Evolutionary conservation across 805 yeast species (phyloP), one percentile per base, ranked within the genome.

Genomic region (Scheffersomyces stipitis): DNA sequence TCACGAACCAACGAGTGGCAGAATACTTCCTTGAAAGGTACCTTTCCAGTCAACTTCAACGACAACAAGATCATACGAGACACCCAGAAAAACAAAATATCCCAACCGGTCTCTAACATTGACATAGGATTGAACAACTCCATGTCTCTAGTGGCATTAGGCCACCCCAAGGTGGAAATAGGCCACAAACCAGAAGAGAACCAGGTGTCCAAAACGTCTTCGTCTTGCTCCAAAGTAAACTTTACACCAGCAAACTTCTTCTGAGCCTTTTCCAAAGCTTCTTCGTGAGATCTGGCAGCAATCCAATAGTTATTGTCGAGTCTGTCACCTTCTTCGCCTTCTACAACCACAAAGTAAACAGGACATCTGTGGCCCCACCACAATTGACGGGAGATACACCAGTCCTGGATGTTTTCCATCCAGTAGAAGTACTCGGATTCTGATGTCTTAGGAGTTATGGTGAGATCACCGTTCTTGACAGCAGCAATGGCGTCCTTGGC

Each of bases 321-420:
- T 43, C 71, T 64, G 45, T 77, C 81, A 49, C 79, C 77, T 40
- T 76, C 81, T 53, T 77, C 75, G 40, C 91, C 95, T 56, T 87
- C 95, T 39, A 91, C 70, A 37, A 76, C 71, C 42, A 89, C 87
- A 51, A 87, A 86, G 70, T 93, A 93, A 29, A 86, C 96, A 18
- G 99, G 99, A 67, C 96, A 86, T 70, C 98, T 81, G 71, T 93
- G 99, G 49, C 99, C 99, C 95, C 95, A 86, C 84, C 84, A 78
- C 56, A 78, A 72, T 60, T 78, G 84, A 69, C 99, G 86, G 15
- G 98, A 93, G 46, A 93, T 88, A 81, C 99, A 93, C 99, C 99
- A 93, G 69, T 93, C 99, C 71, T 93, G 97, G 49, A 90, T 85
- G 66, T 88, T 86, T 59, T 83, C 93, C 65, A 91, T 72, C 99